Percentiles rank a stretch among this genome's conserved stretches.
Conservation (phyloP, 164 flowering plant genomes). For the Kingdonia uniflora region DNA sequence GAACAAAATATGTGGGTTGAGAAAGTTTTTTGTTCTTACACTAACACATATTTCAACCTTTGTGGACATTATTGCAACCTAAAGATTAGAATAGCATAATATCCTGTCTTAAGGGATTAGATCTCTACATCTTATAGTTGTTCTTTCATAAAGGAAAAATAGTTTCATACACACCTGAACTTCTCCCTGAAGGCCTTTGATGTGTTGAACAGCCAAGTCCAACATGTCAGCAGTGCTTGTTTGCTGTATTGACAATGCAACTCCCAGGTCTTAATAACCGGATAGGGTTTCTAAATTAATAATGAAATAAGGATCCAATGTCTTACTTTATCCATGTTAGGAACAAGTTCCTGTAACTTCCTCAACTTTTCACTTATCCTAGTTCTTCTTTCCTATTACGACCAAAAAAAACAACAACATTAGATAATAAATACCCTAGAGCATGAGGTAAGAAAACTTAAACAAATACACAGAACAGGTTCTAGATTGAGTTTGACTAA, state of each 20-base stretch:
- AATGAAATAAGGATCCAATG: no score
- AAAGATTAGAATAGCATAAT: neutral
- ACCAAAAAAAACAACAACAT: neutral
- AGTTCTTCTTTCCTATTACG: constrained; percentile 69
- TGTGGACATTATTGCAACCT: neutral
- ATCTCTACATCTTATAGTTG: neutral
- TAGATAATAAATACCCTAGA: no score
- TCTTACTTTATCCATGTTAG: constrained; percentile 91
- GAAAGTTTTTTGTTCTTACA: no score
- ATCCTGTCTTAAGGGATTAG: neutral
- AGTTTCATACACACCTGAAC: constrained; percentile 43
- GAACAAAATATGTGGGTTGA: no score
- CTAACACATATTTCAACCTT: no score
- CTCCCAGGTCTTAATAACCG: no score
- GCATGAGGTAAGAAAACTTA: neutral
- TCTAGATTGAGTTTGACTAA: constrained; percentile 17
- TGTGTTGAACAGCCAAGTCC: constrained; percentile 85
- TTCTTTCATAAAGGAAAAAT: neutral
- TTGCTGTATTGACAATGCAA: constrained; percentile 44
- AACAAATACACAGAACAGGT: no score
- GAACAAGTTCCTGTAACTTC: constrained; percentile 86
- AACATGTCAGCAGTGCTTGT: constrained; percentile 91
- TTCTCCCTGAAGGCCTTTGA: constrained; percentile 65
- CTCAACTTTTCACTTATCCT: constrained; percentile 75
- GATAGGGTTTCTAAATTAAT: no score